Base-by-base conservation (phyloP, 768 basidiomycete genomes). In the Leccinum subgranulosum region DNA sequence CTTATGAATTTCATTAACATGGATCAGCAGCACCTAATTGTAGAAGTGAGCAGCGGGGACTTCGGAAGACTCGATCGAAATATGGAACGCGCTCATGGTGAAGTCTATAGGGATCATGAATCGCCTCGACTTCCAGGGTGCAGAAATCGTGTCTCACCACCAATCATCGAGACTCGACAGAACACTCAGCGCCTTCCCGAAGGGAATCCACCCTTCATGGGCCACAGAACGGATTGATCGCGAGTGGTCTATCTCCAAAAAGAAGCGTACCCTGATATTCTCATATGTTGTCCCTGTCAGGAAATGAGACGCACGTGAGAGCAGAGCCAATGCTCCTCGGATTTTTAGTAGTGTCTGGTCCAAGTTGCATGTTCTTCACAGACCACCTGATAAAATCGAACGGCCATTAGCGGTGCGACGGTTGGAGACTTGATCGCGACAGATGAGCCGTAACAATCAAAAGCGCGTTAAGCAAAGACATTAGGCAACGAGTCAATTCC, bases 11-110 rank as follows among this genome's bases (percentile, higher is more conserved):
- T 53, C 49, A 49, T 47, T 19, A 36, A 33, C 31, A 27, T 49
- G 23, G 29, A 51, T 52, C 49, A 25, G 47, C 51, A 48, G 7
- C 39, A 31, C 47, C 25, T 39, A 19, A 67, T 65, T 15, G 73
- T 56, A 49, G 69, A 62, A 33, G 54, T 55, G 52, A 43, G 41
- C 41, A 43, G 41, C 72, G 72, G 39, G 69, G 73, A 55, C 73
- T 74, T 46, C 79, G 80, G 65, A 79, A 77, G 55, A 75, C 75
- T 60, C 71, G 77, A 65, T 82, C 80, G 46, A 79, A 73, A 46
- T 74, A 75, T 56, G 76, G 76, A 54, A 60, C 55, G 46, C 7
- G 49, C 54, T 61, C 41, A 6, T 43, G 19, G 19, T 19, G 41
- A 43, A 69, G 59, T 64, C 70, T 67, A 53, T 23, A 54, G n/a